Base-by-base conservation (phyloP, 129 eudicot species). In the Pulicaria dysenterica region DNA sequence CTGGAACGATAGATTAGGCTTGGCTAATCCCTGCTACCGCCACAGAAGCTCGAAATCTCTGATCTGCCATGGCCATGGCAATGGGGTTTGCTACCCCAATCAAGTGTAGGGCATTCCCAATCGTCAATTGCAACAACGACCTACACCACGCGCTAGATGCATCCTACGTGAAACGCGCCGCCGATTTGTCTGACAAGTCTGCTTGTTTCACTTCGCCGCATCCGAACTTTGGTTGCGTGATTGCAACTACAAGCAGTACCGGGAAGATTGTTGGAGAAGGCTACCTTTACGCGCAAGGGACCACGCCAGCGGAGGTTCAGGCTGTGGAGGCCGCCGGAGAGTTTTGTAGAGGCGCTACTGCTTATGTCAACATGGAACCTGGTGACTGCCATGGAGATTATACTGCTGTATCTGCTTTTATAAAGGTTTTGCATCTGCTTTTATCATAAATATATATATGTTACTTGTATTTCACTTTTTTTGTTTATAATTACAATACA, bases 341-440 rank as follows among this genome's bases (percentile, higher is more conserved):
- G 48, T 71, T 44, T 64, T 82, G 89, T 76, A 70, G 77, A 38
- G 96, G 90, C 38, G 92, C 95, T 75, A 90, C 95, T 9, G 98
- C 98, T 67, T 94, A 94, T 72, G 86, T 94, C n/a, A 94, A 94
- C 45, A 74, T 94, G 95, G 98, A 94, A 80, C 95, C 98, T 36
- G 96, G 91, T 43, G 95, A 94, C 34, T 89, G 98, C 81, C 77
- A 80, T n/a, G 94, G 88, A 2, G 96, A 93, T 48, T 73, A 17
- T 54, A 64, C 84, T 39, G 89, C 98, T 7, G 84, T 90, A 17
- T 85, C 95, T 38, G 85, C 96, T 46, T 80, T 94, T 5, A 59
- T 93, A 54, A 60, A 89, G 91, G 98, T 89, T 63, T 16, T 34
- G 24, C 58, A 2, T 55, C 15, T 56, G 9, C 4, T 40, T 73